Percentiles rank a stretch among this genome's conserved stretches.
Evolutionary conservation across 495 filamentous ascomycete species (phyloP).

Genomic region (Cetradonia linearis): DNA sequence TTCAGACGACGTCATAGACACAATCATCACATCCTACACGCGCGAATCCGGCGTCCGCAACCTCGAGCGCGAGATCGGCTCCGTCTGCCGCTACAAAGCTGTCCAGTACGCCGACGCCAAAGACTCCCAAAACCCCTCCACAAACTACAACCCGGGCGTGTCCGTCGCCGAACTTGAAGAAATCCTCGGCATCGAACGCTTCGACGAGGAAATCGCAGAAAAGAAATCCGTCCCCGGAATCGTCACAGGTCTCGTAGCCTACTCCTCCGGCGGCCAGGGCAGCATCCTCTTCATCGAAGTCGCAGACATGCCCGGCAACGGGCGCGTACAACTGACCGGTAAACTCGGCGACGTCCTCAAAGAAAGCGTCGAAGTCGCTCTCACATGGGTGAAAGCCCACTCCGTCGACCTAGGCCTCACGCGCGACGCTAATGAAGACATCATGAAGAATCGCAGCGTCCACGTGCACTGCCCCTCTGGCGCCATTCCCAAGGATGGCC

Average conservation of each 20-base stretch:
- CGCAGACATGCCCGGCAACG: constrained; percentile 90
- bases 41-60: constrained; percentile 97
- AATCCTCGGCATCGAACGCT: constrained; percentile 88
- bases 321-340: constrained; percentile 90
- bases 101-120: constrained; percentile 87
- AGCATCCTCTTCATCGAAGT: constrained; percentile 98
- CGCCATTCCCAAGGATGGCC: constrained; percentile 88
- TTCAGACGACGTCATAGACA: constrained; percentile 75
- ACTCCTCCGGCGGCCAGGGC: constrained; percentile 83
- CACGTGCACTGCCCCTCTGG: constrained; percentile 96
- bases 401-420: constrained; percentile 85
- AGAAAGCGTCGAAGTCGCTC: constrained; percentile 90
- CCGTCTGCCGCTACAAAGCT: constrained; percentile 89
- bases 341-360: constrained; percentile 98
- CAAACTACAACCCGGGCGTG: constrained; percentile 64
- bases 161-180: constrained; percentile 70
- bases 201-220: constrained; percentile 92
- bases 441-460: constrained; percentile 90
- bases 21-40: constrained; percentile 91
- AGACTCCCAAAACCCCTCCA: constrained; percentile 62
- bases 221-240: constrained; percentile 80
- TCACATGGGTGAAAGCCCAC: constrained; percentile 94
- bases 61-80: constrained; percentile 88
- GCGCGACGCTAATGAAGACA: constrained; percentile 68
- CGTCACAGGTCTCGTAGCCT: constrained; percentile 96